Evolutionary conservation across 805 yeast species (phyloP).

Genomic region (Wickerhamomyces mucosus): DNA sequence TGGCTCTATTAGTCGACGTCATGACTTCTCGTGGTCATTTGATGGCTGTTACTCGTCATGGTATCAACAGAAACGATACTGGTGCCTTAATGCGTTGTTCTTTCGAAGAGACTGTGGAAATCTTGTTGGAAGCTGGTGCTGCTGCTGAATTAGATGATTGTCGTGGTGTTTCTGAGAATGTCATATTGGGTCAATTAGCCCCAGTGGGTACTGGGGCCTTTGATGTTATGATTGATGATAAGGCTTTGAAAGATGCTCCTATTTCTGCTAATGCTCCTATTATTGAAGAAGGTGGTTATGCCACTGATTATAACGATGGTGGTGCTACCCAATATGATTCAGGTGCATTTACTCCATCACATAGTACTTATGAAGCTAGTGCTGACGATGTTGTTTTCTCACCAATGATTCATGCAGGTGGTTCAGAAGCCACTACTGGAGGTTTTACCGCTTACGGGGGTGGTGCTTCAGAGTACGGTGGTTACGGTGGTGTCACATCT

Average conservation of each 20-base stretch:
- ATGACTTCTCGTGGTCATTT: slow-evolving; percentile 98
- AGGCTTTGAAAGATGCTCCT: slow-evolving; percentile 49
- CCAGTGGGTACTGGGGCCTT: slow-evolving; percentile 98
- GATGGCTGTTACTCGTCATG: slow-evolving; percentile 99
- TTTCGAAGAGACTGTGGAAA: slow-evolving; percentile 98
- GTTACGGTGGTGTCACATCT: slow-evolving; percentile 50
- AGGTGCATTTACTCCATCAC: slow-evolving; percentile 64
- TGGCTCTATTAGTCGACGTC: slow-evolving; percentile 94
- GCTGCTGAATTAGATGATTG: slow-evolving; percentile 97
- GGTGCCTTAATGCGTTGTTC: slow-evolving; percentile 99
- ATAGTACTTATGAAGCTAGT: slow-evolving; percentile 53
- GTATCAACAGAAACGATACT: slow-evolving; percentile 96
- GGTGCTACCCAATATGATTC: slow-evolving; percentile 81
- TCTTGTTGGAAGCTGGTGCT: slow-evolving; percentile 95
- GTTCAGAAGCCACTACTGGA: slow-evolving; percentile 69
- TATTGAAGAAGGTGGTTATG: slow-evolving; percentile 28
- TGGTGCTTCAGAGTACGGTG: slow-evolving; percentile 48
- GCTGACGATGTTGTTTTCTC: slow-evolving; percentile 81
- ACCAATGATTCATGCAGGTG: slow-evolving; percentile 63
- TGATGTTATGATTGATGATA: slow-evolving; percentile 91
- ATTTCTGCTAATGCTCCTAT: slow-evolving; percentile 27
- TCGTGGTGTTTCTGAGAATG: slow-evolving; percentile 97
- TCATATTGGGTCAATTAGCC: slow-evolving; percentile 95
- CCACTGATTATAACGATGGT: slow-evolving; percentile 37
- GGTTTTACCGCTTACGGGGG: slow-evolving; percentile 39